A percentile compares a stretch with the other conserved stretches of the same genome.
These are phyloP conservation scores for Lyophyllum semitale DNA, from an alignment of 768 basidiomycete genomes.

Conservation along the genomic window DNA sequence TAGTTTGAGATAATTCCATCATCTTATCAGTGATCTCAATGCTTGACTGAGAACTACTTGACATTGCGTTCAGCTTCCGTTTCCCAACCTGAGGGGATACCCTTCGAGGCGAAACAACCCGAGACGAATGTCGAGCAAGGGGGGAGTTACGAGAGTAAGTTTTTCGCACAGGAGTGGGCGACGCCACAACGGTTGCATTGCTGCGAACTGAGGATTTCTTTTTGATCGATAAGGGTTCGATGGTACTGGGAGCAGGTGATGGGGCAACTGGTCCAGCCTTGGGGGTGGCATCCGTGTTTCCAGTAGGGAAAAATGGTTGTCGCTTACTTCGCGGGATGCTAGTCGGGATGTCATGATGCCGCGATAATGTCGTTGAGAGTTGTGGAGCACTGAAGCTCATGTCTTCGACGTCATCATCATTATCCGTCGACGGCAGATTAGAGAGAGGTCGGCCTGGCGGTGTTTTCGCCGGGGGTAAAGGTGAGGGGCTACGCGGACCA, in stretches of 20 bases:
- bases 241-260: conserved; percentile 39
- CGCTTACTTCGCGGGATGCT: conserved; percentile 73
- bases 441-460: conserved; percentile 28
- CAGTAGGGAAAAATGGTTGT: conserved; percentile 59
- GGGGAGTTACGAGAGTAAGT: conserved; percentile 53
- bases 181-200: conserved; percentile 36
- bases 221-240: conserved; percentile 84
- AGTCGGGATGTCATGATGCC: conserved; percentile 35
- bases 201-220: conserved; percentile 73
- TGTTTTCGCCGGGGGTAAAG: conserved; percentile 53
- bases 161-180: conserved; percentile 40
- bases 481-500: conserved; percentile 78
- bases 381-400: conserved; percentile 25
- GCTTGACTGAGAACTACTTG: conserved; percentile 22
- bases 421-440: conserved; percentile 46
- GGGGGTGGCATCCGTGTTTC: conserved; percentile 56
- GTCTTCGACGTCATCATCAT: conserved; percentile 49
- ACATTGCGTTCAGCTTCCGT: conserved; percentile 32
- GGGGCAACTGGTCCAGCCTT: conserved; percentile 35
- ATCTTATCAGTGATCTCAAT: conserved; percentile 47
- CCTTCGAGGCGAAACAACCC: conserved; percentile 49
- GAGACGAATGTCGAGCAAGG: conserved; percentile 44
- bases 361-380: conserved; percentile 24
- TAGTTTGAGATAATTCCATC: conserved; percentile 50
- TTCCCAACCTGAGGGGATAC: conserved; percentile 56